Conservation (phyloP, 2,329 filamentous ascomycete genomes). For the Colletotrichum sp. region DNA sequence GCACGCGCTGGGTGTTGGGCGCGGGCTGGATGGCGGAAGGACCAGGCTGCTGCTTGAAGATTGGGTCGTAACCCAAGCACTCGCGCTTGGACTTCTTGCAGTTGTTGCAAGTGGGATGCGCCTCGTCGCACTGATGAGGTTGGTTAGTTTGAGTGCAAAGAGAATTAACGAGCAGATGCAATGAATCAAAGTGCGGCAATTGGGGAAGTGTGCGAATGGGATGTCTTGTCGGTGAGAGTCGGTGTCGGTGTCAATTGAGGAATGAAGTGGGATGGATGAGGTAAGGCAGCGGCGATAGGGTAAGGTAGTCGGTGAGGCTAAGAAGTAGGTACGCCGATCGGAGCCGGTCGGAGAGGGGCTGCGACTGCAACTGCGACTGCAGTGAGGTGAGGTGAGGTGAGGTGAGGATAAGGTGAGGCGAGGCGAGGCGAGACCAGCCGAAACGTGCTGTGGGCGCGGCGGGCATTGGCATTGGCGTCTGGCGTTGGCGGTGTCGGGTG, state of each 20-base stretch:
- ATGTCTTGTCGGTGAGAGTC: background rate
- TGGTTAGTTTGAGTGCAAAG: background rate
- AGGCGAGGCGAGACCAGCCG: background rate
- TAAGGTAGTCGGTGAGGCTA: background rate
- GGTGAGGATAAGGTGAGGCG: background rate
- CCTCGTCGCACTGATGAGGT: constrained; percentile 84
- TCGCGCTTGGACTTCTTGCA: constrained; percentile 90
- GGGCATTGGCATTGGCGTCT: background rate
- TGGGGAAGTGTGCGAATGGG: background rate
- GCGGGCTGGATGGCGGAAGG: constrained; percentile 77
- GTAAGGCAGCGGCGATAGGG: background rate
- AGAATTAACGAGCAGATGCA: background rate
- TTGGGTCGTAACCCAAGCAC: constrained; percentile 85
- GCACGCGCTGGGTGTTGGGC: constrained; percentile 51
- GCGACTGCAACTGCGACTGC: background rate
- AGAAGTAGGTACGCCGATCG: background rate
- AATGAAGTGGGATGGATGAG: background rate
- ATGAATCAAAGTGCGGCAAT: background rate
- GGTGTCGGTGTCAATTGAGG: background rate
- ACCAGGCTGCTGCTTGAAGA: constrained; percentile 78
- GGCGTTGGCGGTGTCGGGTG: background rate
- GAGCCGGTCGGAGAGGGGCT: background rate
- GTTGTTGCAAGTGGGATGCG: constrained; percentile 88
- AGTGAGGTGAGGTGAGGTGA: background rate
- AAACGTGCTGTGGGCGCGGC: background rate